Conservation (phyloP, 768 basidiomycete genomes). For the Calvatia gigantea region DNA sequence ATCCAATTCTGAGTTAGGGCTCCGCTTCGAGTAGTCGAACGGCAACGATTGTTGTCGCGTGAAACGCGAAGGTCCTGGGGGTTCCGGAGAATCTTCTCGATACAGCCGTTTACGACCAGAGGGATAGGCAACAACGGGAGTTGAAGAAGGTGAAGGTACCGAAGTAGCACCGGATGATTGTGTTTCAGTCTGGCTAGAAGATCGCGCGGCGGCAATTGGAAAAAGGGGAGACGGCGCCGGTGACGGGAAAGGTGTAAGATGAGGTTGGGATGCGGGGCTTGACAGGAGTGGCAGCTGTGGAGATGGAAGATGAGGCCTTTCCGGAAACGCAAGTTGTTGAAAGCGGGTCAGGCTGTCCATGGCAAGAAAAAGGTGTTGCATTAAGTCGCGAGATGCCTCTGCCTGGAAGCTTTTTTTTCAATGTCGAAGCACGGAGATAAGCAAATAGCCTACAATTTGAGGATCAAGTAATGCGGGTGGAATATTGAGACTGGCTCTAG, state of each 20-base stretch:
- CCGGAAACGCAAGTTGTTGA: conserved; percentile 42
- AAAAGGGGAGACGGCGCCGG: conserved; percentile 22
- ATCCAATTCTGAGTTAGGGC: conserved; percentile 31
- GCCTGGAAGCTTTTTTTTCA: conserved; percentile 29
- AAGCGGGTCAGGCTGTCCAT: conserved; percentile 51
- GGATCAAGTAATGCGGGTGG: conserved; percentile 24
- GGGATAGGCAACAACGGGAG: not conserved
- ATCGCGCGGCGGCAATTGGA: conserved; percentile 5
- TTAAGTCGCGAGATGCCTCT: conserved; percentile 49
- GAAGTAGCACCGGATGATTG: conserved; percentile 5
- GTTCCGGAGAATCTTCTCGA: conserved; percentile 26
- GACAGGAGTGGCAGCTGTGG: conserved; percentile 13
- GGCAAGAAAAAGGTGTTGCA: conserved; percentile 43
- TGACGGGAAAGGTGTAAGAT: conserved; percentile 26
- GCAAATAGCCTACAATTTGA: conserved; percentile 27
- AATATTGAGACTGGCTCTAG: conserved; percentile 34
- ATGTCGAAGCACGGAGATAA: not conserved
- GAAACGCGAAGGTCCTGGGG: conserved; percentile 1
- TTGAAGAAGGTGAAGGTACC: conserved; percentile 7
- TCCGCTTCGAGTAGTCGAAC: conserved; percentile 13
- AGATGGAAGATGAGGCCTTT: conserved; percentile 14
- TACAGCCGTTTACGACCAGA: conserved; percentile 29
- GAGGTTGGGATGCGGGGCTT: conserved; percentile 9
- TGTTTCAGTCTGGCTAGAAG: not conserved
- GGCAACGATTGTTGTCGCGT: not conserved